These are phyloP conservation scores for Mariannaea elegans DNA, from an alignment of 2,329 filamentous ascomycete species.

Conservation along the genomic window DNA sequence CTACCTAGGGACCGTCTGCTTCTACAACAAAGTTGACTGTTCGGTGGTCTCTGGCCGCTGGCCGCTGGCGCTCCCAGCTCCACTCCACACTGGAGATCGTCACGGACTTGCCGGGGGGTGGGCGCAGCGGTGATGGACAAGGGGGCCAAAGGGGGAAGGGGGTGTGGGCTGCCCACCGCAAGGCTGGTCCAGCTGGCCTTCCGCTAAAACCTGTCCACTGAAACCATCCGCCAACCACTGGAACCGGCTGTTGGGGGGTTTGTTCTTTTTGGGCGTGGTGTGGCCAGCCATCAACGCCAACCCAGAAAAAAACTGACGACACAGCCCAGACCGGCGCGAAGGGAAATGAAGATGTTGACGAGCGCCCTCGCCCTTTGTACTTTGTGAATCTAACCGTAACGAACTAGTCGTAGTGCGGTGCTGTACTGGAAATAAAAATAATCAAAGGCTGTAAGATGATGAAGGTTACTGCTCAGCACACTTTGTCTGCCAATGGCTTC, in stretches of 20 bases:
- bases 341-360: constrained; percentile 29
- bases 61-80: constrained; percentile 29
- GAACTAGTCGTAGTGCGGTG: too few species aligned
- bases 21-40: neutral
- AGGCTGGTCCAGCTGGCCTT: constrained; percentile 11
- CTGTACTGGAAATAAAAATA: too few species aligned
- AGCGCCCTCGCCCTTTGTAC: neutral
- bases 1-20: neutral
- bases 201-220: constrained; percentile 10
- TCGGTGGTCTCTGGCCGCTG: constrained; percentile 1
- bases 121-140: constrained; percentile 28
- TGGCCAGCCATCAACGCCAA: constrained; percentile 13
- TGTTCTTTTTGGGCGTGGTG: neutral
- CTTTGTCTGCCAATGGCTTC: too few species aligned
- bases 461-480: too few species aligned
- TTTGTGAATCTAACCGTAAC: too few species aligned
- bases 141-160: constrained; percentile 23
- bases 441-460: too few species aligned
- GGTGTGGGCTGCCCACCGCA: neutral
- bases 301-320: constrained; percentile 16
- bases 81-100: constrained; percentile 42
- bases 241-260: neutral
- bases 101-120: constrained; percentile 36
- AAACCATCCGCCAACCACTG: neutral
- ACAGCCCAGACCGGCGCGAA: constrained; percentile 21